These are phyloP conservation scores for Sindora glabra DNA, from an alignment of 306 rosid genomes.

Conservation along the genomic window DNA sequence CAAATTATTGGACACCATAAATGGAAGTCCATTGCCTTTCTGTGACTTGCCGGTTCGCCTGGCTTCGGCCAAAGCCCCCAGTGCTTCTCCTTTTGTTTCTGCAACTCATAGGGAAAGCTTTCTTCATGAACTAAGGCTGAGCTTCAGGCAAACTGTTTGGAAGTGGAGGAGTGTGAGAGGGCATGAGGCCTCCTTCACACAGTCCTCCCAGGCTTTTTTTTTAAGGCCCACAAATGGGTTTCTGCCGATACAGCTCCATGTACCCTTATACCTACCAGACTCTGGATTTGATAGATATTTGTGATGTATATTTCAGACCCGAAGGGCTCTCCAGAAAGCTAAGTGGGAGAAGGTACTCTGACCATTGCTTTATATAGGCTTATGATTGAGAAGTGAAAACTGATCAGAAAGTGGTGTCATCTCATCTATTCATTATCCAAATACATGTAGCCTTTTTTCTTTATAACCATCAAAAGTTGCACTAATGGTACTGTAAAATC, in stretches of 20 bases:
- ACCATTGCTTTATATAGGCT: constrained; percentile 51
- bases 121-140: constrained; percentile 26
- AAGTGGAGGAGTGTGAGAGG: constrained; percentile 24
- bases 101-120: constrained; percentile 18
- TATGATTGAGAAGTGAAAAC: constrained; percentile 24
- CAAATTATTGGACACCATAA: constrained; percentile 38
- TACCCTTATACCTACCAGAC: constrained; percentile 23
- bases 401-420: constrained; percentile 9
- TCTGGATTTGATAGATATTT: constrained; percentile 25
- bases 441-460: constrained; percentile 16
- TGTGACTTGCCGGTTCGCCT: constrained; percentile 90
- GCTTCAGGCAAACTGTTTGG: constrained; percentile 40
- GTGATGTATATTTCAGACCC: constrained; percentile 2
- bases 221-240: constrained; percentile 39
- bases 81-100: constrained; percentile 22
- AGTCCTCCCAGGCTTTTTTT: constrained; percentile 22
- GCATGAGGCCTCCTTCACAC: constrained; percentile 20
- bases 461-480: constrained; percentile 31
- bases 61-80: constrained; percentile 32
- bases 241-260: constrained; percentile 36
- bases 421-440: constrained; percentile 37
- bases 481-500: not conserved
- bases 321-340: constrained; percentile 25
- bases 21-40: constrained; percentile 68
- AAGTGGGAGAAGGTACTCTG: constrained; percentile 39